These are phyloP conservation scores for Phanerodontia chrysosporium DNA, from an alignment of 768 basidiomycete species.

Conservation along the genomic window DNA sequence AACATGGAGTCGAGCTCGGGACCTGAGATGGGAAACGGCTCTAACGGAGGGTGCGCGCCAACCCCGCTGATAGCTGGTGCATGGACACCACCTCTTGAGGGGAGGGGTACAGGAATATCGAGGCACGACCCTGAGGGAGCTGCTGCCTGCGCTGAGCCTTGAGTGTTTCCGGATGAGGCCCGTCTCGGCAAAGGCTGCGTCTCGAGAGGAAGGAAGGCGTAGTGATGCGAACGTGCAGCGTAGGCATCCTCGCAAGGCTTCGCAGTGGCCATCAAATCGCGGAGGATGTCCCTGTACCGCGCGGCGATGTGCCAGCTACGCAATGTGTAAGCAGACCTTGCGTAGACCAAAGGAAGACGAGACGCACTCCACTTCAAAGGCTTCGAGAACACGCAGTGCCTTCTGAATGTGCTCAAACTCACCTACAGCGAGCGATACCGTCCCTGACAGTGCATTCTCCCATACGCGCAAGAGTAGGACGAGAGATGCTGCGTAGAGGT, in stretches of 20 bases:
- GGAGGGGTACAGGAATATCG: no score
- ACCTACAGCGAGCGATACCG: conserved; percentile 34
- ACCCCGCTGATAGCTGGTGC: no score
- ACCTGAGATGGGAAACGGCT: no score
- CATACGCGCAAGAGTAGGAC: conserved; percentile 53
- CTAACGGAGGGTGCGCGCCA: no score
- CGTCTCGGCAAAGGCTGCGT: neutral
- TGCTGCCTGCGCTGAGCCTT: no score
- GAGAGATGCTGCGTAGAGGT: conserved; percentile 38
- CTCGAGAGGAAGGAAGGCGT: neutral
- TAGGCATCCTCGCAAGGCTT: neutral
- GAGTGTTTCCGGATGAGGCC: no score
- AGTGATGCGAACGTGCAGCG: neutral
- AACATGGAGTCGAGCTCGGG: neutral
- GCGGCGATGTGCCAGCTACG: neutral
- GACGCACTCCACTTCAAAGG: conserved; percentile 12
- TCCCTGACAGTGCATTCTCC: conserved; percentile 43
- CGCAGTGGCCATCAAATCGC: neutral
- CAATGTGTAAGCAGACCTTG: neutral
- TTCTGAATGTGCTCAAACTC: conserved; percentile 51
- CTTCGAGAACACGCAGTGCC: conserved; percentile 34
- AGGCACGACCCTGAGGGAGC: no score
- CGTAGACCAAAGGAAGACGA: neutral
- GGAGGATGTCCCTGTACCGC: neutral
- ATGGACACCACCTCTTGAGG: no score